Evolutionary conservation across 306 rosid species (phyloP).

Genomic region (Rosa multiflora): DNA sequence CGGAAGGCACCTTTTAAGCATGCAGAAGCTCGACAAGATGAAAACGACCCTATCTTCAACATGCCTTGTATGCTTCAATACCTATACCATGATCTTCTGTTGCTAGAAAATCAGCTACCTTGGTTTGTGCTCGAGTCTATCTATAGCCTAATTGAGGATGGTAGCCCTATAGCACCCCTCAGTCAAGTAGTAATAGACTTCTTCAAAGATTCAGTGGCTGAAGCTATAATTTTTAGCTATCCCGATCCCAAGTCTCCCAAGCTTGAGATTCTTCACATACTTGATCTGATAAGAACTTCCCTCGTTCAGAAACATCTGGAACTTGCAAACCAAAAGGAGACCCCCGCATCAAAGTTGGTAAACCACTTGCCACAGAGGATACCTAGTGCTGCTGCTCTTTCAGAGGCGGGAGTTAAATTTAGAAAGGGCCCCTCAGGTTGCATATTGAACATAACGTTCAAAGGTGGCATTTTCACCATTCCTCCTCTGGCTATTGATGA

Average conservation of each 20-base stretch:
- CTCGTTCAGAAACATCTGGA: neutral
- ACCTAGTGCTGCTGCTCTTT: conserved; percentile 2
- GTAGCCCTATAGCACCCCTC: neutral
- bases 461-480: neutral
- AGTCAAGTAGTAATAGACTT: neutral
- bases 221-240: neutral
- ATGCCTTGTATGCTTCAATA: neutral
- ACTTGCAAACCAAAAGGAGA: no score
- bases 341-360: no score
- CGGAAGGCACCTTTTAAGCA: neutral
- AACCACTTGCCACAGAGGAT: conserved; percentile 1
- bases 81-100: neutral
- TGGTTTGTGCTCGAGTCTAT: neutral
- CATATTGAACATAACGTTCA: conserved; percentile 11
- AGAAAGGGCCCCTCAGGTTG: neutral
- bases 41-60: neutral
- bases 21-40: neutral
- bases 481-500: conserved; percentile 20
- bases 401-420: conserved; percentile 17
- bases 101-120: neutral
- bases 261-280: neutral
- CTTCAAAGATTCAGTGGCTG: neutral
- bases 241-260: neutral
- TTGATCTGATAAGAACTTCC: neutral
- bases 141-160: neutral